A percentile compares a stretch with the other conserved stretches of the same genome.
These are phyloP conservation scores for Arthrobotrys pseudoclavata DNA, from an alignment of 2,329 filamentous ascomycete genomes.

Conservation along the genomic window DNA sequence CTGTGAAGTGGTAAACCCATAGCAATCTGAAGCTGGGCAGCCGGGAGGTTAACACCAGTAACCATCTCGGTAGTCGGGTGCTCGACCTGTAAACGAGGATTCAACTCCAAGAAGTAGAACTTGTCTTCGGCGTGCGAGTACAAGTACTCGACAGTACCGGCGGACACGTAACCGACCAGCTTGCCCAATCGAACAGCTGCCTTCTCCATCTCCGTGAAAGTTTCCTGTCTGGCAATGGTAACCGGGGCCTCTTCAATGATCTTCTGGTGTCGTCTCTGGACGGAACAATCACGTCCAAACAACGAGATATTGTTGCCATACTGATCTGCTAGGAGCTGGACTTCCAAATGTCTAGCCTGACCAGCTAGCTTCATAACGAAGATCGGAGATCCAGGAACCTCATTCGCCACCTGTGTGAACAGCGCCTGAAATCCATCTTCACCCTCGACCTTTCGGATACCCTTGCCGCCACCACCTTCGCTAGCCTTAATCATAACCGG, in stretches of 20 bases:
- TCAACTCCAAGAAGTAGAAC: constrained; percentile 99
- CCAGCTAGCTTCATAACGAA: constrained; percentile 99
- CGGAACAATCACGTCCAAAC: constrained; percentile 98
- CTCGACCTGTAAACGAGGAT: constrained; percentile 99
- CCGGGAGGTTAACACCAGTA: constrained; percentile 94
- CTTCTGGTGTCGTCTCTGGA: constrained; percentile 98
- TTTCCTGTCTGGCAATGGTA: constrained; percentile 88
- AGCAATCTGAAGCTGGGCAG: constrained; percentile 96
- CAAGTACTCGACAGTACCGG: constrained; percentile 97
- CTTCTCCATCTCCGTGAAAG: constrained; percentile 96
- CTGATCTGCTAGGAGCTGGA: constrained; percentile 96
- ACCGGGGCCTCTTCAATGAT: constrained; percentile 99
- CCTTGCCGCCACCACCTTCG: constrained; percentile 98
- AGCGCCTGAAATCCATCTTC: constrained; percentile 87
- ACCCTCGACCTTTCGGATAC: constrained; percentile 92
- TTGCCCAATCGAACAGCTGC: constrained; percentile 93
- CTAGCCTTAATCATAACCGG: constrained; percentile 99
- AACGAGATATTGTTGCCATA: constrained; percentile 99
- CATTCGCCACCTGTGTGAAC: constrained; percentile 95
- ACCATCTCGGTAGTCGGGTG: constrained; percentile 99
- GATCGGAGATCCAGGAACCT: constrained; percentile 98
- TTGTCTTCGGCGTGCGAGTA: constrained; percentile 98
- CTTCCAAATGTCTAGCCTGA: constrained; percentile 95
- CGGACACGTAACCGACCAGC: constrained; percentile 97
- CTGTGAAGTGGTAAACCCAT: constrained; percentile 98